Conservation (phyloP, 2,329 filamentous ascomycete species). For the Alternaria solani region DNA sequence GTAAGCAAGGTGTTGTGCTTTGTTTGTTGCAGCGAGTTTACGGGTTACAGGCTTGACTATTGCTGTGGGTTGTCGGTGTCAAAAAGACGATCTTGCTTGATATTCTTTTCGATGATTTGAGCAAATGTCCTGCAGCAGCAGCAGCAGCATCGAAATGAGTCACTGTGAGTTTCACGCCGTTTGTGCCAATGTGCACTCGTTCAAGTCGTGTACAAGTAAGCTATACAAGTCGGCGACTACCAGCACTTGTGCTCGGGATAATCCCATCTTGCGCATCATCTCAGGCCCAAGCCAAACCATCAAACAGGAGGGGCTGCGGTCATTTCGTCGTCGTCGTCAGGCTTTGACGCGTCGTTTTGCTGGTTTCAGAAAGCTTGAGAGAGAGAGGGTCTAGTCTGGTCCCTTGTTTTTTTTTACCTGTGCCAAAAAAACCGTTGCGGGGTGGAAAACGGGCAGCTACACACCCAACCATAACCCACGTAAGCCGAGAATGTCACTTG, state of each 20-base stretch:
- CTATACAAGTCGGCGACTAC: neutral
- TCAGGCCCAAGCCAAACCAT: neutral
- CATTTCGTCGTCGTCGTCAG: neutral
- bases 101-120: neutral
- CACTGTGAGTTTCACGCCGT: neutral
- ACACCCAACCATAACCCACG: neutral
- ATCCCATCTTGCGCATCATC: neutral
- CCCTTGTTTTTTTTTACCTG: too few species aligned
- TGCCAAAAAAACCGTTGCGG: neutral
- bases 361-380: neutral
- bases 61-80: neutral
- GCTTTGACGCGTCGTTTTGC: slow-evolving; percentile 1
- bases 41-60: neutral
- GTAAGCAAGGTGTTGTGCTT: neutral
- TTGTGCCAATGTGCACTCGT: neutral
- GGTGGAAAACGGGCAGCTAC: neutral
- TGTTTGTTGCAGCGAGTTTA: neutral
- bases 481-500: slow-evolving; percentile 2
- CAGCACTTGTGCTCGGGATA: neutral
- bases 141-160: neutral
- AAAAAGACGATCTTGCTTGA: neutral
- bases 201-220: neutral
- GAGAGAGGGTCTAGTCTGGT: too few species aligned
- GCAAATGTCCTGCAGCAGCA: neutral
- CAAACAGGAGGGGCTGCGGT: neutral